A percentile compares a stretch with the other conserved stretches of the same genome.
Evolutionary conservation across 768 basidiomycete species (phyloP).

Genomic region (Amanita molliuscula): DNA sequence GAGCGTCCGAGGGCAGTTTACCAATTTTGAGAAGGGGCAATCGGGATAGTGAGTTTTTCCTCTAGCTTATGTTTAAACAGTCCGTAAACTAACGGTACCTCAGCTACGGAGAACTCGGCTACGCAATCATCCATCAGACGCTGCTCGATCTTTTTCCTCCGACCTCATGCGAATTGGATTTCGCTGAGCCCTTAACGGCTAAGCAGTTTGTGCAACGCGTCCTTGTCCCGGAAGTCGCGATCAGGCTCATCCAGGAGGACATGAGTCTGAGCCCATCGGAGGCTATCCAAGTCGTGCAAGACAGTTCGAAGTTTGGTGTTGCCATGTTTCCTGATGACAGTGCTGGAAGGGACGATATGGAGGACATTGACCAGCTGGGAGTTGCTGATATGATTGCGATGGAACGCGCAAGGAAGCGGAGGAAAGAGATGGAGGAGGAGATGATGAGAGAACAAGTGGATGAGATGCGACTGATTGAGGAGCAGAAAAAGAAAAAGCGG

Average conservation of each 20-base stretch:
- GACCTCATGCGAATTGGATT: slow-evolving; percentile 37
- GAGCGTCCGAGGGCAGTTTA: slow-evolving; percentile 66
- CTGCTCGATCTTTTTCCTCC: slow-evolving; percentile 70
- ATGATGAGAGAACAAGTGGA: slow-evolving; percentile 21
- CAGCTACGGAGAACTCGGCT: slow-evolving; percentile 84
- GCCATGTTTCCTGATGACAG: slow-evolving; percentile 73
- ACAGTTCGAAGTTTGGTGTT: slow-evolving; percentile 76
- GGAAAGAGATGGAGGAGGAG: slow-evolving; percentile 39
- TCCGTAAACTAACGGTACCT: not conserved
- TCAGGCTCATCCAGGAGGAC: slow-evolving; percentile 77
- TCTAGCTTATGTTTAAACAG: not conserved
- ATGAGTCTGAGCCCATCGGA: slow-evolving; percentile 29
- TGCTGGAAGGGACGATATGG: slow-evolving; percentile 22
- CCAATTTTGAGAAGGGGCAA: slow-evolving; percentile 71
- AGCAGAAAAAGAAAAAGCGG: slow-evolving; percentile 5
- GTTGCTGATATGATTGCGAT: slow-evolving; percentile 43
- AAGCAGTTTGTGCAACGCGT: slow-evolving; percentile 75
- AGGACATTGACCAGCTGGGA: slow-evolving; percentile 22
- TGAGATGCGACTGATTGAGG: slow-evolving; percentile 7
- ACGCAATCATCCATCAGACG: slow-evolving; percentile 69
- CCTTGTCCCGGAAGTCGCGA: slow-evolving; percentile 83
- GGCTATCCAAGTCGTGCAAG: slow-evolving; percentile 54
- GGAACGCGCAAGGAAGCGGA: slow-evolving; percentile 41
- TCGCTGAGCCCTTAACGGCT: slow-evolving; percentile 54
- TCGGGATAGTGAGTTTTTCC: slow-evolving; percentile 71